phyloP scores from a whole-genome alignment of 2,329 filamentous ascomycete species.

The Colletotrichum sojae region DNA sequence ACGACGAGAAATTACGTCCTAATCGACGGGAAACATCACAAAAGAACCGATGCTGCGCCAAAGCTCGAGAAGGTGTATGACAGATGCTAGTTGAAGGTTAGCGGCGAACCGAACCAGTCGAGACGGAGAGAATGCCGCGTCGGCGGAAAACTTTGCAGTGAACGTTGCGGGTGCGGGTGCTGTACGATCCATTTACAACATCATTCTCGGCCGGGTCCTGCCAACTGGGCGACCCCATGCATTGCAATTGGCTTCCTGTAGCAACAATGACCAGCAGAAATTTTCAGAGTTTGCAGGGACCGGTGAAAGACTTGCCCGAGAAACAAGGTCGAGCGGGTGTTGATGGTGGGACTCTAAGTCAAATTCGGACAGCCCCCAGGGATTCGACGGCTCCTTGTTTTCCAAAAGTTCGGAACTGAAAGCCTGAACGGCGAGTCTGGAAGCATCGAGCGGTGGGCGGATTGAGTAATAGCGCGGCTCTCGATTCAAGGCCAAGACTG shows the following conservation, averaged over 20 bases:
- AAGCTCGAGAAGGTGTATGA: not conserved
- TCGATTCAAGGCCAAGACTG: slow-evolving; percentile 20
- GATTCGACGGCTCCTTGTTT: slow-evolving; percentile 10
- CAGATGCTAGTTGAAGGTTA: not conserved
- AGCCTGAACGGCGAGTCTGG: slow-evolving; percentile 1
- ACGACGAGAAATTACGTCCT: too few species aligned
- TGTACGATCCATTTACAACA: not conserved
- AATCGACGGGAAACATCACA: not conserved
- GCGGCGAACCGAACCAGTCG: not conserved
- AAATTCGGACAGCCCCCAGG: slow-evolving; percentile 7
- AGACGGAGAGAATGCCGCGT: slow-evolving; percentile 16
- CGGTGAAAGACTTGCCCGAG: slow-evolving; percentile 17
- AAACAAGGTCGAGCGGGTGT: not conserved
- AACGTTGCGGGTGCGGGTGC: too few species aligned
- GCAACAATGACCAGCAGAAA: not conserved
- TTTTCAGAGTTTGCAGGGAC: slow-evolving; percentile 4
- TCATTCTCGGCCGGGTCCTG: slow-evolving; percentile 19
- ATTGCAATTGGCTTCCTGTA: not conserved
- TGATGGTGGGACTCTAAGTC: slow-evolving; percentile 27
- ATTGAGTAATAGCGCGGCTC: slow-evolving; percentile 27
- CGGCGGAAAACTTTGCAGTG: not conserved
- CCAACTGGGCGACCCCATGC: not conserved
- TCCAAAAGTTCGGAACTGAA: not conserved
- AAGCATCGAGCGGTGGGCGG: not conserved
- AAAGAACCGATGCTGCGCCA: not conserved